Conservation (phyloP, 2,329 filamentous ascomycete species). For the Colletotrichum sidae region DNA sequence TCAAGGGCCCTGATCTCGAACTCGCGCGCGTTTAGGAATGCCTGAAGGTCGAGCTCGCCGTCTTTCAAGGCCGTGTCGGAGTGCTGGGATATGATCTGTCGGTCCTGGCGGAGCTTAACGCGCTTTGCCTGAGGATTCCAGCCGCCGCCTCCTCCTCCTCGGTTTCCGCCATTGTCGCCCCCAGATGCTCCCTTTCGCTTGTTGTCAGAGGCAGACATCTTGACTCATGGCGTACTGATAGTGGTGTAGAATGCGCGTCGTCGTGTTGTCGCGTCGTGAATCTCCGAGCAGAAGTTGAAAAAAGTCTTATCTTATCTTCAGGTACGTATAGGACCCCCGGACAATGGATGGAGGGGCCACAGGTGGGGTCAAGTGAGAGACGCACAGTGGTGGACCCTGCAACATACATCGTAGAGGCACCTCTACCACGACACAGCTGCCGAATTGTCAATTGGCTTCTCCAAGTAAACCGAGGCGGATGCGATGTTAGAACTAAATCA, state of each 20-base stretch:
- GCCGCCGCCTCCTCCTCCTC: constrained; percentile 28
- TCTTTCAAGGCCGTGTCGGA: constrained; percentile 67
- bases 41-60: constrained; percentile 86
- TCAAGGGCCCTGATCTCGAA: constrained; percentile 91
- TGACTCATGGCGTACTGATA: constrained; percentile 25
- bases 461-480: no score
- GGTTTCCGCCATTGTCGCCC: constrained; percentile 39
- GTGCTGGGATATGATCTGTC: constrained; percentile 62
- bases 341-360: constrained; percentile 4
- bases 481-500: no score
- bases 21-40: constrained; percentile 86
- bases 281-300: constrained; percentile 19
- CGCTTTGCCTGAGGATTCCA: constrained; percentile 52
- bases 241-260: constrained; percentile 1
- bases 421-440: no score
- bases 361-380: not conserved
- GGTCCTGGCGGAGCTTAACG: constrained; percentile 58
- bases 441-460: no score
- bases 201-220: constrained; percentile 35
- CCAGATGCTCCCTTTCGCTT: constrained; percentile 44
- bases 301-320: constrained; percentile 36
- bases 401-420: no score
- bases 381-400: no score
- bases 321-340: not conserved
- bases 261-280: constrained; percentile 26